These are phyloP conservation scores for Prunus yedoensis DNA, from an alignment of 331 rosid species.

Conservation along the genomic window DNA sequence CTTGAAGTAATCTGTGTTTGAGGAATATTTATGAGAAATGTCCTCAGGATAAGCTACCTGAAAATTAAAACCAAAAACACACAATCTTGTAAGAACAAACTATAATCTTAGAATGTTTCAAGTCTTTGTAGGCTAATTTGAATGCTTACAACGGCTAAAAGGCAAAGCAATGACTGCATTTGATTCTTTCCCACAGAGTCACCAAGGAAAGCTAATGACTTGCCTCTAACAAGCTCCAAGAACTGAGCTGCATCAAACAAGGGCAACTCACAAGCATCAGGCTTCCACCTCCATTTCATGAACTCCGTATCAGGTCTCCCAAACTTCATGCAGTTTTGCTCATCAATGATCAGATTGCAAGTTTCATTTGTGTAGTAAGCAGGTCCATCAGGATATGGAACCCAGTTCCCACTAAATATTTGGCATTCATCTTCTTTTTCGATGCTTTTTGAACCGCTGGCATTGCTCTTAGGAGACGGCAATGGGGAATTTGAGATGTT, in stretches of 20 bases:
- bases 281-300: constrained; percentile 89
- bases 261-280: constrained; percentile 81
- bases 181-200: constrained; percentile 92
- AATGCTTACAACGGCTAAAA: constrained; percentile 60
- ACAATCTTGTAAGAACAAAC: neutral
- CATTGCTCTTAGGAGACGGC: constrained; percentile 24
- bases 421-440: constrained; percentile 43
- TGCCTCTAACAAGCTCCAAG: constrained; percentile 65
- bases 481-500: constrained; percentile 38
- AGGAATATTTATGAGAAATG: constrained; percentile 35
- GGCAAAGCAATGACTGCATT: constrained; percentile 85
- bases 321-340: constrained; percentile 75
- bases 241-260: constrained; percentile 66
- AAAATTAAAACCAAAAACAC: neutral
- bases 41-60: constrained; percentile 75
- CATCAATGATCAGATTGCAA: constrained; percentile 56
- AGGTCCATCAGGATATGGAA: constrained; percentile 47
- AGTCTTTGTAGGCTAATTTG: neutral
- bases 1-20: constrained; percentile 41
- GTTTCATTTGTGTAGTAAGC: constrained; percentile 59
- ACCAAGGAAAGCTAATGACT: constrained; percentile 83
- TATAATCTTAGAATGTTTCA: neutral
- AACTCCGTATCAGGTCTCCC: constrained; percentile 76
- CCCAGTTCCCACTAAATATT: constrained; percentile 71
- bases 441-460: constrained; percentile 17